These are phyloP conservation scores for Parmelia sp. DNA, from an alignment of 495 filamentous ascomycete species.

Conservation along the genomic window DNA sequence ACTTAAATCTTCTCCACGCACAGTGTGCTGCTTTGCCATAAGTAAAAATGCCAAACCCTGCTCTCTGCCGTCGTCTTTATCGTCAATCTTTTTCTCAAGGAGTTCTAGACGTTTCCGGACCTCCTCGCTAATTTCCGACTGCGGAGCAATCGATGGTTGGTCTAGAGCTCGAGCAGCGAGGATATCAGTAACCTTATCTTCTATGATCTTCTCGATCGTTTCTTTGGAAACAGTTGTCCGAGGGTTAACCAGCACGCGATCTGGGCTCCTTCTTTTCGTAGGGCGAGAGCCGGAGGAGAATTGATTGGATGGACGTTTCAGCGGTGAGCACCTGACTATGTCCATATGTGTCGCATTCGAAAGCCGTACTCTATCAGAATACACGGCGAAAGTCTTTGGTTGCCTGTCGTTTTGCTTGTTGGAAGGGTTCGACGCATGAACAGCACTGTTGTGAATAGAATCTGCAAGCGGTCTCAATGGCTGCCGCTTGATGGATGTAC, in stretches of 20 bases:
- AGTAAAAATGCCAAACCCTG: constrained; percentile 79
- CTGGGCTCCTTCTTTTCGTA: constrained; percentile 33
- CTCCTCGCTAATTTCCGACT: constrained; percentile 60
- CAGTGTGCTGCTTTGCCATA: constrained; percentile 87
- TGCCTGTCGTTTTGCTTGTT: constrained; percentile 60
- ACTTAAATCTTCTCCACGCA: constrained; percentile 66
- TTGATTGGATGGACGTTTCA: constrained; percentile 28
- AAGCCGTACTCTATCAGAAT: constrained; percentile 55
- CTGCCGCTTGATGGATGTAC: constrained; percentile 54
- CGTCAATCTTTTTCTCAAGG: constrained; percentile 77
- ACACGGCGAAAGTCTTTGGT: constrained; percentile 74
- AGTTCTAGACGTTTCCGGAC: constrained; percentile 74
- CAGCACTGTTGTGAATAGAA: constrained; percentile 42
- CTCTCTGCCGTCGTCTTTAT: constrained; percentile 62
- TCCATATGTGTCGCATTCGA: constrained; percentile 35
- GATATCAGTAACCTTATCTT: constrained; percentile 83
- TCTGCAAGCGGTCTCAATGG: constrained; percentile 66
- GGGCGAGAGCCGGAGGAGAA: constrained; percentile 30
- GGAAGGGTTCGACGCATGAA: constrained; percentile 41
- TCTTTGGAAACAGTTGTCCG: constrained; percentile 54
- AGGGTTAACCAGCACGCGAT: background rate
- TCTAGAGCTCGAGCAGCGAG: constrained; percentile 56
- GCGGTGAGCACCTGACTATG: constrained; percentile 33
- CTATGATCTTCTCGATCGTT: constrained; percentile 85
- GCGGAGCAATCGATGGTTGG: constrained; percentile 44